Base-by-base conservation (phyloP, 1,284 basidiomycete genomes). In the Cutaneotrichosporon spelunceum region DNA sequence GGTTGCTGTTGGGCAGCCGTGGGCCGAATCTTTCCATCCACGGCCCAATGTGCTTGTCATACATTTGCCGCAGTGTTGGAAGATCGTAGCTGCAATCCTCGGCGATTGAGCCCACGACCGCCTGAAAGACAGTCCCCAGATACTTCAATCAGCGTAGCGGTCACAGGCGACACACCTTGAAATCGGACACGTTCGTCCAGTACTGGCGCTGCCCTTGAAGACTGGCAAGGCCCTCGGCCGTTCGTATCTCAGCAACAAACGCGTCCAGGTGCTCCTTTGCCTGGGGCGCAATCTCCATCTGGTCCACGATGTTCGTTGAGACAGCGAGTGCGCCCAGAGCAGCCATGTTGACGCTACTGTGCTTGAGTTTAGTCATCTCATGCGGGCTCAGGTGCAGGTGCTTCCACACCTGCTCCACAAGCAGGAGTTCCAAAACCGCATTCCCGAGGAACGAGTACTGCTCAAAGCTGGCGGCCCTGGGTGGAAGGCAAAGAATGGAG, bases 91-190 rank as follows among this genome's bases (percentile, higher is more conserved):
- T 84, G 10, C 85, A 85, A 77, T 95, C 93, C 50, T 93, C 83
- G 30, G 93, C 83, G 26, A 95, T 82, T 0, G 90, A 91, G 2
- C 90, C 93, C 21, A 94, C 80, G 4, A 94, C 77, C 57, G 89
- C 88, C 78, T 96, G 92, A 58, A 93, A 82, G 9, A 72, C 64
- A 50, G 73, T 70, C 11, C 72, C 71, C 11, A 73, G 61, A 24
- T 64, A 57, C 70, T 77, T 52, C 1, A 21, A 26, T 53, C 29
- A 47, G 50, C 44, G 2, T 7, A 19, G 9, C 9, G 29, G 13
- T 33, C 14, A 11, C 19, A 24, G 13, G 2, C 24, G 50, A 19
- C 66, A 56, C 49, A 66, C 64, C 11, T 63, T 57, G 26, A 59
- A 48, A 11, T 56, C 53, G 3, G 64, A 62, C 19, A 64, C 44